These are phyloP conservation scores for Posidonia australis DNA, from an alignment of 106 monocot species.

Conservation along the genomic window DNA sequence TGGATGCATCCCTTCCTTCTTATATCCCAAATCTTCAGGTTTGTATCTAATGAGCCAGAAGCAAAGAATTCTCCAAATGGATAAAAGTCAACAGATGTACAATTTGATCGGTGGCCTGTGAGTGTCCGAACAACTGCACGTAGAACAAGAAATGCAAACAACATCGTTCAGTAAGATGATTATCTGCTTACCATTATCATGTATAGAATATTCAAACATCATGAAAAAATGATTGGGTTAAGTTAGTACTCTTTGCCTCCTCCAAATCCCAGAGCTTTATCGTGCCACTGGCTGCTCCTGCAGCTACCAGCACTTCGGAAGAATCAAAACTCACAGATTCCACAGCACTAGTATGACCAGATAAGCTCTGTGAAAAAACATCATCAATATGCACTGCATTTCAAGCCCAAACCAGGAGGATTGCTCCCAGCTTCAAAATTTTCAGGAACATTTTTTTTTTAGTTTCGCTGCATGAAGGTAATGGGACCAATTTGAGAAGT, in stretches of 20 bases:
- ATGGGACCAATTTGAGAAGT: too few species aligned
- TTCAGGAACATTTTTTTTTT: background rate
- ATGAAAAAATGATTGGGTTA: background rate
- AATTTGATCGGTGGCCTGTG: conserved; percentile 95
- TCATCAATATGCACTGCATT: background rate
- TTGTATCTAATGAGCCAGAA: conserved; percentile 90
- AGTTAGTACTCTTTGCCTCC: conserved; percentile 75
- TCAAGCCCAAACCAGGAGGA: background rate
- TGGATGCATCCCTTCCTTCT: conserved; percentile 95
- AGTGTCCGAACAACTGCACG: conserved; percentile 78
- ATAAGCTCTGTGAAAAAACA: conserved; percentile 45
- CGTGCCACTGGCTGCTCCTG: conserved; percentile 90
- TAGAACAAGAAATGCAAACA: background rate
- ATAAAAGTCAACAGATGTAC: conserved; percentile 88
- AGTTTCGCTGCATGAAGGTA: background rate
- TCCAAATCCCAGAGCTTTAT: conserved; percentile 96
- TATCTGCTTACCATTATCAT: too few species aligned
- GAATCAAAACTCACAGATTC: conserved; percentile 94
- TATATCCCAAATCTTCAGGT: conserved; percentile 94
- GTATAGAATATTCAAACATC: background rate
- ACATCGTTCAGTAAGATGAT: background rate
- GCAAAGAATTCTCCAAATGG: conserved; percentile 98
- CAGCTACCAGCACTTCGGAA: conserved; percentile 79
- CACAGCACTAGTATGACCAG: conserved; percentile 89
- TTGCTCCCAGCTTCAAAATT: background rate